A percentile compares a stretch with the other conserved stretches of the same genome.
Evolutionary conservation across 805 yeast genomes (phyloP).

Genomic region (Kodamaea kaohsiungensis): DNA sequence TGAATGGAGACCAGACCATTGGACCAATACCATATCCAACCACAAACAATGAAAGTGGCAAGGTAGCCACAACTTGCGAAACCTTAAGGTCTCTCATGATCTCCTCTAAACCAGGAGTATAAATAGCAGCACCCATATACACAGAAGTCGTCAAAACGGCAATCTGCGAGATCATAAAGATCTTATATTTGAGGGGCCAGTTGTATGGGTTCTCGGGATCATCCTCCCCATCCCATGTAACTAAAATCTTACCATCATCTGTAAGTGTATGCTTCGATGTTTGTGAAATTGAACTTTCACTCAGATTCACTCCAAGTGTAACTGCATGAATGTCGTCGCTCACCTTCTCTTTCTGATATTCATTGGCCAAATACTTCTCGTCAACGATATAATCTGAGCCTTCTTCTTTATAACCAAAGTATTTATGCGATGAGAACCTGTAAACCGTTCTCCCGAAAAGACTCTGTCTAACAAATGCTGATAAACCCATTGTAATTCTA

Average conservation of each 20-base stretch:
- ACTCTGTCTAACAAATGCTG: conserved; percentile 22
- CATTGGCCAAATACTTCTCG: conserved; percentile 24
- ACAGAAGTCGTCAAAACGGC: conserved; percentile 49
- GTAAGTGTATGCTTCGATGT: neutral
- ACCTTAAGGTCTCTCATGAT: conserved; percentile 48
- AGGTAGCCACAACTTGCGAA: conserved; percentile 43
- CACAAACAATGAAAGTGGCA: conserved; percentile 57
- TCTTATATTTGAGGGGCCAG: conserved; percentile 50
- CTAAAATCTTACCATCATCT: conserved; percentile 14
- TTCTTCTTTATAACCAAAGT: conserved; percentile 28
- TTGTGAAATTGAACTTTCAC: neutral
- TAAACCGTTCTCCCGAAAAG: conserved; percentile 26
- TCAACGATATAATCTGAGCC: conserved; percentile 30
- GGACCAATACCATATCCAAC: conserved; percentile 66
- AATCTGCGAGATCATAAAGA: conserved; percentile 38
- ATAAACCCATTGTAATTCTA: neutral
- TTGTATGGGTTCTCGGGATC: conserved; percentile 59
- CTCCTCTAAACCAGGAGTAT: conserved; percentile 51
- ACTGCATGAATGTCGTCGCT: too few species aligned
- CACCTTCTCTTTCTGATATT: neutral
- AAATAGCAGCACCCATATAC: conserved; percentile 59
- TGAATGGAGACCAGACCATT: conserved; percentile 56
- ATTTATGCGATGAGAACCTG: conserved; percentile 25
- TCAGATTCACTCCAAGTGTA: neutral
- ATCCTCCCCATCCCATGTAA: conserved; percentile 40